Evolutionary conservation across 257 asterid species (phyloP).

Genomic region (Solanum dulcamara): DNA sequence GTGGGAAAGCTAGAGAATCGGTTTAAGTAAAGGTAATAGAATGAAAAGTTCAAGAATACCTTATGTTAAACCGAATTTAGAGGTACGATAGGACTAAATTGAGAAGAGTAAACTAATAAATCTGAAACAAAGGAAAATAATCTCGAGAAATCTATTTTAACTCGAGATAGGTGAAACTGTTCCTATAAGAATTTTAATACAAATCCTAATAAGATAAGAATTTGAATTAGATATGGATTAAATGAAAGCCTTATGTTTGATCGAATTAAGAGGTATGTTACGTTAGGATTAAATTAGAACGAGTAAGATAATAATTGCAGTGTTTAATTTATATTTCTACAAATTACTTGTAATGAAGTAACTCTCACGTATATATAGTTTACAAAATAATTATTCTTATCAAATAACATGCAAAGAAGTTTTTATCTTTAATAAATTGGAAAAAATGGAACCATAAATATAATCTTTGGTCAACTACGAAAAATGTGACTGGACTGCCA

Average conservation of each 20-base stretch:
- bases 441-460: not conserved
- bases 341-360: too few species aligned
- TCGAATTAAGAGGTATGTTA: not conserved
- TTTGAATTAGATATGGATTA: not conserved
- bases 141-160: not conserved
- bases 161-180: not conserved
- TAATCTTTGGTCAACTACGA: not conserved
- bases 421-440: too few species aligned
- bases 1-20: not conserved
- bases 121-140: too few species aligned
- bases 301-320: not conserved
- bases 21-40: not conserved
- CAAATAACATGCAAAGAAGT: not conserved
- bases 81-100: not conserved
- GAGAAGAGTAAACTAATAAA: not conserved
- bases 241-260: not conserved
- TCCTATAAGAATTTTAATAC: not conserved
- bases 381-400: too few species aligned
- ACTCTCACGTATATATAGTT: too few species aligned
- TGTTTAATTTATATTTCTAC: too few species aligned
- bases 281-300: not conserved
- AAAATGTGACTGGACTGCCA: not conserved
- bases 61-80: not conserved
- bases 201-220: not conserved
- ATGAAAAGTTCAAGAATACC: not conserved